Conservation (phyloP, 2,329 filamentous ascomycete species). For the Arthrinium phaeospermum region DNA sequence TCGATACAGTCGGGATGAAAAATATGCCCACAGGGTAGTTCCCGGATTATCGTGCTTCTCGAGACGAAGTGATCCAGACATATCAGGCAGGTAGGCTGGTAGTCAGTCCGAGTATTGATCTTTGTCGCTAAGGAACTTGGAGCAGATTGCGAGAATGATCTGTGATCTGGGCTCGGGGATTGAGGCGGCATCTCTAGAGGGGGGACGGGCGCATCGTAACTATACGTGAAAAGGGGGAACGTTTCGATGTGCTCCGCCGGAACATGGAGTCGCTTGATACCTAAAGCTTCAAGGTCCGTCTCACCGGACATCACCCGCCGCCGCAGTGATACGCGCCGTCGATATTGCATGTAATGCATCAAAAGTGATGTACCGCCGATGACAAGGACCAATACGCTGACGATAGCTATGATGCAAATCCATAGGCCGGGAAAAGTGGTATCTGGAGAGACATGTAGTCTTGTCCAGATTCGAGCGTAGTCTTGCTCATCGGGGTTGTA, state of each 20-base stretch:
- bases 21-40: conserved; percentile 89
- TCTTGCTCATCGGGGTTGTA: conserved; percentile 62
- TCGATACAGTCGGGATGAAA: conserved; percentile 95
- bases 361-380: conserved; percentile 69
- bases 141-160: conserved; percentile 29
- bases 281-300: conserved; percentile 84
- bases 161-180: conserved; percentile 28
- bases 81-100: conserved; percentile 87
- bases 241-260: conserved; percentile 72
- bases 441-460: conserved; percentile 53
- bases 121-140: conserved; percentile 34
- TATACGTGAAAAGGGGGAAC: conserved; percentile 82
- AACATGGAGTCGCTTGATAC: conserved; percentile 82
- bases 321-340: conserved; percentile 70
- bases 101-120: conserved; percentile 54
- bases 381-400: conserved; percentile 73
- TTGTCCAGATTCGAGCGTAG: conserved; percentile 66
- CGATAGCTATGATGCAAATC: conserved; percentile 76
- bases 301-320: conserved; percentile 77
- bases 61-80: conserved; percentile 83
- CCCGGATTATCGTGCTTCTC: conserved; percentile 74
- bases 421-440: conserved; percentile 74
- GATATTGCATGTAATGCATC: conserved; percentile 80
- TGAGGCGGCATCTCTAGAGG: not conserved
- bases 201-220: conserved; percentile 53